A percentile compares a stretch with the other conserved stretches of the same genome.
Conservation (phyloP, 1,284 basidiomycete species). For the Ganoderma lucidum region DNA sequence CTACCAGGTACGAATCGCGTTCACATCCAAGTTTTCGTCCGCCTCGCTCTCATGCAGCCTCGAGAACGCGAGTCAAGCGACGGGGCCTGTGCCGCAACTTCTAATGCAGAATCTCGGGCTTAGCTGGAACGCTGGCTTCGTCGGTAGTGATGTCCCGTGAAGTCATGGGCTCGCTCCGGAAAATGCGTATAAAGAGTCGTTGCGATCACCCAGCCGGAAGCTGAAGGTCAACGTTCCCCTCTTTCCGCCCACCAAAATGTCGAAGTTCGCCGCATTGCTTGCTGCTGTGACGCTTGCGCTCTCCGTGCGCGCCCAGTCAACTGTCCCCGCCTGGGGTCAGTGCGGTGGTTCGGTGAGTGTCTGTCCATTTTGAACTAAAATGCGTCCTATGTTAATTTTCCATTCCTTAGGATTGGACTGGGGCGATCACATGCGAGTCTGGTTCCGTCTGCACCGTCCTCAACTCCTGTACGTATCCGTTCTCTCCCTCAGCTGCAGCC, state of each 20-base stretch:
- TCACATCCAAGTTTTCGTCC: not conserved
- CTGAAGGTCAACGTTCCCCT: not conserved
- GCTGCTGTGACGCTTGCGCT: conserved; percentile 27
- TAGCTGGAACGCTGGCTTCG: conserved; percentile 9
- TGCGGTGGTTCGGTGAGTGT: conserved; percentile 39
- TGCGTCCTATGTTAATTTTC: not conserved
- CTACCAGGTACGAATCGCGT: conserved; percentile 11
- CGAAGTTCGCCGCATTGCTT: conserved; percentile 22
- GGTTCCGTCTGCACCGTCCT: conserved; percentile 44
- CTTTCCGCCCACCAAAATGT: conserved; percentile 14
- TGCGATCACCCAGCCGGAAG: not conserved
- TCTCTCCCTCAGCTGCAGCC: not conserved
- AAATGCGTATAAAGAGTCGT: conserved; percentile 14
- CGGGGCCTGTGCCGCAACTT: not conserved
- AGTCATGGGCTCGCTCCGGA: not conserved
- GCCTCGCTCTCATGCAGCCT: not conserved
- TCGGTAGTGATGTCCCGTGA: not conserved
- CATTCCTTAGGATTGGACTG: conserved; percentile 45
- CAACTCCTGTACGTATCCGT: conserved; percentile 35
- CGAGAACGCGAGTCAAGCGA: not conserved
- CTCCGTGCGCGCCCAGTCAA: conserved; percentile 27
- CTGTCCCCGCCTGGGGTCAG: conserved; percentile 31
- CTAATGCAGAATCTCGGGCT: conserved; percentile 23
- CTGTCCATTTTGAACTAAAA: too few relatives aligned
- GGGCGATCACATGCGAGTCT: conserved; percentile 49